Conservation (phyloP, 176 grass and related monocot genomes). For the Guadua angustifolia region DNA sequence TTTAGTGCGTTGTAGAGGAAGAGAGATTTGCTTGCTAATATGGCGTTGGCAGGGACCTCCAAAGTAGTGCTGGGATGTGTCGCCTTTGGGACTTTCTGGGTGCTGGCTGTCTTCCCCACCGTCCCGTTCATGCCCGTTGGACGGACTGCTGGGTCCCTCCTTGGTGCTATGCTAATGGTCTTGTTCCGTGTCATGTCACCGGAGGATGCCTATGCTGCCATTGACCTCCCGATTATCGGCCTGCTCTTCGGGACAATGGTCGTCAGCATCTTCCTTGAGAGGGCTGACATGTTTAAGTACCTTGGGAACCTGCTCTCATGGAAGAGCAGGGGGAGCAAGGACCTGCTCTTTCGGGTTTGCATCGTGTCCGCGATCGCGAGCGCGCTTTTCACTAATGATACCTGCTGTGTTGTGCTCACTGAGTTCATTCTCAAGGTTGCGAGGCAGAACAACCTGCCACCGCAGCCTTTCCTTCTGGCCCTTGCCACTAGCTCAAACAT, state of each 20-base stretch:
- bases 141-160: slow-evolving; percentile 75
- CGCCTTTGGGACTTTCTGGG: slow-evolving; percentile 82
- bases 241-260: slow-evolving; percentile 86
- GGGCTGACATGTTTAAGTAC: slow-evolving; percentile 79
- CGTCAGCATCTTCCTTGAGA: slow-evolving; percentile 70
- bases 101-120: slow-evolving; percentile 78
- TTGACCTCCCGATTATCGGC: slow-evolving; percentile 77
- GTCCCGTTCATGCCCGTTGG: slow-evolving; percentile 81
- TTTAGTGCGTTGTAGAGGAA: slow-evolving; percentile 42
- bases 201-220: slow-evolving; percentile 67
- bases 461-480: slow-evolving; percentile 67
- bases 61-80: slow-evolving; percentile 81
- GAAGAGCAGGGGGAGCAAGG: slow-evolving; percentile 72
- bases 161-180: slow-evolving; percentile 82
- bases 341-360: slow-evolving; percentile 75
- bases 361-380: slow-evolving; percentile 68
- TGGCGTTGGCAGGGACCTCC: slow-evolving; percentile 60
- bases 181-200: slow-evolving; percentile 68
- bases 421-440: slow-evolving; percentile 86
- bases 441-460: slow-evolving; percentile 77
- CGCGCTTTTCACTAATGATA: slow-evolving; percentile 80
- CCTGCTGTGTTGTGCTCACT: slow-evolving; percentile 83
- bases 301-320: slow-evolving; percentile 69
- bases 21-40: slow-evolving; percentile 56
- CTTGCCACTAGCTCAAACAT: slow-evolving; percentile 79